A percentile compares a stretch with the other conserved stretches of the same genome.
These are phyloP conservation scores for Scleroderma bovista DNA, from an alignment of 768 basidiomycete genomes.

Conservation along the genomic window DNA sequence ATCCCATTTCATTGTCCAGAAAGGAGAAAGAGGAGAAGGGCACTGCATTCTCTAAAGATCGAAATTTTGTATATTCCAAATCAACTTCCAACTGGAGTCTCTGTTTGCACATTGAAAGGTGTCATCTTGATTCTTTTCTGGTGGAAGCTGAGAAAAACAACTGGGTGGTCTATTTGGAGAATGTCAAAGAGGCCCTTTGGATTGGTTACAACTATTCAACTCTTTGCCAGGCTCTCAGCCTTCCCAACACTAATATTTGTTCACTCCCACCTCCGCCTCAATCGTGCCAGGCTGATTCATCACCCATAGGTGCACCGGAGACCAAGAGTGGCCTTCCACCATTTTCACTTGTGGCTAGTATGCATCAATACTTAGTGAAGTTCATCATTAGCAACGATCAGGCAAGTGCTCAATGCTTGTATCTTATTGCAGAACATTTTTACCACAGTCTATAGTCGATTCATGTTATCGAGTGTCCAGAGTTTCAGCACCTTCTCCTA, in stretches of 20 bases:
- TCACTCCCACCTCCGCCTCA: not conserved
- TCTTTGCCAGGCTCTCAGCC: not conserved
- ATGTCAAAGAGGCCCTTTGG: not conserved
- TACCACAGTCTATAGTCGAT: too few species aligned
- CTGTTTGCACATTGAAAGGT: not conserved
- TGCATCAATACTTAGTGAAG: constrained; percentile 1
- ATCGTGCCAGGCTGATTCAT: too few species aligned
- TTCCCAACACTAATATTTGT: not conserved
- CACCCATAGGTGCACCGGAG: too few species aligned
- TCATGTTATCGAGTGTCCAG: constrained; percentile 5
- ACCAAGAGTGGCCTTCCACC: not conserved
- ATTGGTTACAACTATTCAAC: not conserved
- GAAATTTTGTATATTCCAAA: too few species aligned
- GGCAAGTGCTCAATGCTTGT: constrained; percentile 1
- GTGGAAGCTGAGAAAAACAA: not conserved
- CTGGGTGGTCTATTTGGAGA: not conserved
- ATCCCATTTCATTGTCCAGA: too few species aligned
- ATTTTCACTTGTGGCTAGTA: not conserved
- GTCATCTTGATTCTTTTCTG: constrained; percentile 1
- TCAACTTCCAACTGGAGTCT: not conserved
- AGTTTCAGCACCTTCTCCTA: constrained; percentile 22
- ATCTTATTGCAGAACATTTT: too few species aligned
- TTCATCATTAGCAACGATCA: constrained; percentile 8
- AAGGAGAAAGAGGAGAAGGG: too few species aligned
- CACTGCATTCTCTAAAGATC: too few species aligned